Evolutionary conservation across 805 yeast species (phyloP), one percentile per base, ranked within the genome.

Genomic region (Metschnikowia henanensis): DNA sequence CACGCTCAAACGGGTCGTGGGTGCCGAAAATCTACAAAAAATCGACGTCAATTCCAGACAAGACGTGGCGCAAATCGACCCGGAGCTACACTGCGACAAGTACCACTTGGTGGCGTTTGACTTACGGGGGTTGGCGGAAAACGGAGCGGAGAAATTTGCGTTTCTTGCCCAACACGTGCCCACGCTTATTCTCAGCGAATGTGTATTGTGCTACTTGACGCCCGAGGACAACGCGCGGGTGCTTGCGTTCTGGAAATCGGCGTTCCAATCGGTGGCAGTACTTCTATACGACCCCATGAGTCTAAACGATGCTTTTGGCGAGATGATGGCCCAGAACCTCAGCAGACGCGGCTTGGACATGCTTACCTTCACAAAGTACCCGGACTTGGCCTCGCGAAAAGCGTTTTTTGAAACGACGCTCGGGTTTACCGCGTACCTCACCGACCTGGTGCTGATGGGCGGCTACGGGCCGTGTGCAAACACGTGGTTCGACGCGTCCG

Each of bases 231-330:
- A 84, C 19, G 55, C 50, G 25, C 56, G 62, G 25, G 72, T 83
- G 3, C 48, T 86, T 4, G 40, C 57, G 2, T 74, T 71, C 55
- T 74, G 83, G 64, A 55, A 52, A 4, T 35, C 47, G 0, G 25
- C 37, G n/a, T 55, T 76, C 18, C 33, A 33, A 57, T 64, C 41
- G 38, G 61, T 18, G 50, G 48, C 66, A 2, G 57, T 80, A 17
- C 57, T 79, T 4, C 64, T 84, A 5, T 86, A 87, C 60, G 95
- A 86, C 47, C 95, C 95, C 1, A 75, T 85, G 61, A 80, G 82
- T 0, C 73, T 82, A 5, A 62, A 66, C 29, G 87, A 80, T 54
- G 65, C 75, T 33, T 87, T 85, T 62, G 94, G 94, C 4, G 55
- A 64, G 1, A 83, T 85, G 6, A 86, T 86, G 95, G 65, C 73